Percentiles rank a stretch among this genome's conserved stretches.
Evolutionary conservation across 2,329 filamentous ascomycete genomes (phyloP).

Genomic region (Phialocephala sp.): DNA sequence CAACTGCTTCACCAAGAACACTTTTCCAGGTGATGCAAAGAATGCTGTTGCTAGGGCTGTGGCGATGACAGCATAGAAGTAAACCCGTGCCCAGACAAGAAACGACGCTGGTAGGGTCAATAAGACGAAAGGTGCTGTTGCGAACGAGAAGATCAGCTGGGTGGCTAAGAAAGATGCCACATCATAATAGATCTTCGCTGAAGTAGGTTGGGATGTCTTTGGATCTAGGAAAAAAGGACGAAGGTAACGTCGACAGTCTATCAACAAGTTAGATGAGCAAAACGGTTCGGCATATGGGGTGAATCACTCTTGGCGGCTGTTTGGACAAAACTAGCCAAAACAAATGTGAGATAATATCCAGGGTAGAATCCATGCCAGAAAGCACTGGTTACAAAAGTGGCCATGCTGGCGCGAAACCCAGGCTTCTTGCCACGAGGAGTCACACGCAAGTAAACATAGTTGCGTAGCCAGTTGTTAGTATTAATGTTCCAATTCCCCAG

Average conservation of each 20-base stretch:
- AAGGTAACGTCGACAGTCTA: slow-evolving; percentile 86
- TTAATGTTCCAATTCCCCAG: slow-evolving; percentile 98
- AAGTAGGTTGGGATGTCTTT: slow-evolving; percentile 69
- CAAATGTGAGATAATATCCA: slow-evolving; percentile 90
- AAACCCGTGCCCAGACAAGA: slow-evolving; percentile 80
- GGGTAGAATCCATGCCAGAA: slow-evolving; percentile 99
- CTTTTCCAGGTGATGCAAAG: slow-evolving; percentile 81
- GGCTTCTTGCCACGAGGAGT: slow-evolving; percentile 96
- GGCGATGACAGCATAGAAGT: slow-evolving; percentile 82
- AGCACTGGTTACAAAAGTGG: slow-evolving; percentile 92
- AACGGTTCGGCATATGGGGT: neutral
- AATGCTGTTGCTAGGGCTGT: slow-evolving; percentile 70
- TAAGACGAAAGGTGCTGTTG: slow-evolving; percentile 83
- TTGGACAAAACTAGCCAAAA: slow-evolving; percentile 89
- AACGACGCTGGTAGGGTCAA: slow-evolving; percentile 75
- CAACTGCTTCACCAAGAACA: slow-evolving; percentile 59
- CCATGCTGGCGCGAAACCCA: slow-evolving; percentile 91
- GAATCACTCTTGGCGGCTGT: slow-evolving; percentile 89
- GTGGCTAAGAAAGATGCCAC: slow-evolving; percentile 75
- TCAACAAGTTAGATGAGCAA: slow-evolving; percentile 27
- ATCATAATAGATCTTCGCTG: slow-evolving; percentile 87
- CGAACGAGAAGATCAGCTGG: slow-evolving; percentile 83
- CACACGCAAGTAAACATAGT: slow-evolving; percentile 94
- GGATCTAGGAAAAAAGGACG: slow-evolving; percentile 92
- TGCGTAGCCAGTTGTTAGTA: slow-evolving; percentile 94